These are phyloP conservation scores for Metschnikowia dekortorum DNA, from an alignment of 805 yeast genomes.

Conservation along the genomic window DNA sequence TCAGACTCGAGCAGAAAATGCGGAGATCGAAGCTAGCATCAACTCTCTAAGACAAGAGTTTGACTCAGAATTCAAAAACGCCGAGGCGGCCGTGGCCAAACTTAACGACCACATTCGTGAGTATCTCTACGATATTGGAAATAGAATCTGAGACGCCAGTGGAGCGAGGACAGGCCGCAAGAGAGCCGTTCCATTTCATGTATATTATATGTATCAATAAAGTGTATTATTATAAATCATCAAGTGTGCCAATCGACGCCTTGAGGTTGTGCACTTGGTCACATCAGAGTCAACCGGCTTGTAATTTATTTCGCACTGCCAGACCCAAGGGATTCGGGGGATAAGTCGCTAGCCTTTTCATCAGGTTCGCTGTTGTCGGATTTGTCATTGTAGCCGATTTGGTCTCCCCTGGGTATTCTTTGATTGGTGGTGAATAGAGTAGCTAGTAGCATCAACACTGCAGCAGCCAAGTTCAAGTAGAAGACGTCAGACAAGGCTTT, in stretches of 20 bases:
- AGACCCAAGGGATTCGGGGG: not conserved
- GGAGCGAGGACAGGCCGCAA: not conserved
- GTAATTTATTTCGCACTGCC: not conserved
- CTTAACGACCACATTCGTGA: conserved; percentile 51
- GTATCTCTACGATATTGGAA: conserved; percentile 51
- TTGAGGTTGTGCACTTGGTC: not conserved
- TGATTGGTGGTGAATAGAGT: conserved; percentile 14
- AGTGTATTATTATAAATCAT: not conserved
- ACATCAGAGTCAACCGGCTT: not conserved
- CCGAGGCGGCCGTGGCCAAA: conserved; percentile 50
- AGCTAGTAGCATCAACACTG: conserved; percentile 10
- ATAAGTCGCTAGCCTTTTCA: not conserved
- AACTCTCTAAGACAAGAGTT: conserved; percentile 37
- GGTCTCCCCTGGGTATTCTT: conserved; percentile 11
- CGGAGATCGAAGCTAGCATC: conserved; percentile 39
- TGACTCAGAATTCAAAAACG: conserved; percentile 49
- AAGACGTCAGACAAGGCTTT: conserved; percentile 15
- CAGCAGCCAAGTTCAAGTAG: conserved; percentile 15
- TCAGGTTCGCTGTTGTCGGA: not conserved
- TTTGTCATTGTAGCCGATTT: conserved; percentile 8
- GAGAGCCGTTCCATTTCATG: not conserved
- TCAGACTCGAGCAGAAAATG: conserved; percentile 45
- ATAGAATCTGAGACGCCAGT: conserved; percentile 18
- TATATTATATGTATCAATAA: conserved; percentile 2
- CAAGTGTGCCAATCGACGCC: not conserved